Evolutionary conservation across 352 stramenopile species (phyloP).

Genomic region (Blastocystis sp.): DNA sequence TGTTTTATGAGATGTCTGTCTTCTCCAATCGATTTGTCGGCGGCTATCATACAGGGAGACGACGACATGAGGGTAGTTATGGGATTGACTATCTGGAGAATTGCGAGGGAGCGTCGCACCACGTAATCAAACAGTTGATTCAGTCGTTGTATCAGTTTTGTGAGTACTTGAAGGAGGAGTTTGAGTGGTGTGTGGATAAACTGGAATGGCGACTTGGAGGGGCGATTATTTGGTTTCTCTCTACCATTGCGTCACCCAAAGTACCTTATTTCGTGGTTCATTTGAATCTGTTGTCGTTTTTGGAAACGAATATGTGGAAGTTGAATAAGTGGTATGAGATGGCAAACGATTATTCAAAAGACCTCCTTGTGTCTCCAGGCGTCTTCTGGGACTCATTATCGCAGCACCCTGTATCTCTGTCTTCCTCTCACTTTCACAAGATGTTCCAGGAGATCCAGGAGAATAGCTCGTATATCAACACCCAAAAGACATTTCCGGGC

Average conservation of each 20-base stretch:
- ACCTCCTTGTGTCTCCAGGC: conserved; percentile 38
- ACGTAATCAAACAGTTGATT: background rate
- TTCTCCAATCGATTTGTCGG: background rate
- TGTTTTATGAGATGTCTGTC: conserved; percentile 16
- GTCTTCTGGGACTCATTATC: conserved; percentile 35
- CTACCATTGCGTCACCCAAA: conserved; percentile 7
- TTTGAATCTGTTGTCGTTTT: background rate
- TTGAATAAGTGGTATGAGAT: conserved; percentile 56
- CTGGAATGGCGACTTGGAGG: conserved; percentile 18
- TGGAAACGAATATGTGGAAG: background rate
- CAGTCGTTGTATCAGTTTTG: background rate
- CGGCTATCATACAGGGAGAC: conserved; percentile 7
- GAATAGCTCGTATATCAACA: background rate
- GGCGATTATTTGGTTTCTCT: conserved; percentile 41
- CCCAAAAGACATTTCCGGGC: background rate
- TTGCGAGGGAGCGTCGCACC: background rate
- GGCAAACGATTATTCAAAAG: conserved; percentile 53
- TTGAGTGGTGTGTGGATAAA: background rate
- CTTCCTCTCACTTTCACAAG: background rate
- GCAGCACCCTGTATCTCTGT: background rate
- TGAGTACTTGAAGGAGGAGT: conserved; percentile 4
- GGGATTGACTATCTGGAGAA: conserved; percentile 49
- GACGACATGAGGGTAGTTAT: background rate
- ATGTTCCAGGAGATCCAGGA: conserved; percentile 21
- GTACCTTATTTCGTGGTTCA: background rate